Conservation (phyloP, 2,329 filamentous ascomycete species). For the Fusarium falciforme region DNA sequence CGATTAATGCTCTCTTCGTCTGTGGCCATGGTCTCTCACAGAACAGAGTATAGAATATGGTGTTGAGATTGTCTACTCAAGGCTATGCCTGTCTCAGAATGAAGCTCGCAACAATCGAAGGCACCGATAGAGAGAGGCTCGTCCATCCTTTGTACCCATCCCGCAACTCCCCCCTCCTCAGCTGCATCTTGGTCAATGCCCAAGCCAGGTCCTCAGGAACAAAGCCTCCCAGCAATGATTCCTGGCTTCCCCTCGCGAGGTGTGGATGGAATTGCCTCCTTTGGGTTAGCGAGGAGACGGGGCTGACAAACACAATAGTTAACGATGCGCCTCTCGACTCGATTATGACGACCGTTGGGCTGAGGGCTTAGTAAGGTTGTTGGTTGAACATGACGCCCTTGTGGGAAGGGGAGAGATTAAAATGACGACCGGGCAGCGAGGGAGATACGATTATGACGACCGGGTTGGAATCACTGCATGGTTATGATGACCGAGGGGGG, state of each 20-base stretch:
- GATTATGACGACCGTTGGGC: slow-evolving; percentile 15
- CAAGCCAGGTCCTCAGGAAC: background rate
- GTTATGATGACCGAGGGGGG: slow-evolving; percentile 16
- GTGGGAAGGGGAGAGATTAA: background rate
- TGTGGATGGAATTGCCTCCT: slow-evolving; percentile 26
- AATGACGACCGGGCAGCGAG: slow-evolving; percentile 6
- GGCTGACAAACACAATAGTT: slow-evolving; percentile 23
- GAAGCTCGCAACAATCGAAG: background rate
- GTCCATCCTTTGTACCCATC: slow-evolving; percentile 18
- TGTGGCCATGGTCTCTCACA: slow-evolving; percentile 12
- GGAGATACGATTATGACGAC: slow-evolving; percentile 1
- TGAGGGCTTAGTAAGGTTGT: slow-evolving; percentile 20
- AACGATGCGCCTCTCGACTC: background rate
- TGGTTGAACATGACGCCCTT: background rate
- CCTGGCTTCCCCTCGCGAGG: slow-evolving; percentile 15
- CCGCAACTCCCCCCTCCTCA: slow-evolving; percentile 9
- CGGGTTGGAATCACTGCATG: slow-evolving; percentile 1
- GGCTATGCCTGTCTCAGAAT: background rate
- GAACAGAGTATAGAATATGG: background rate
- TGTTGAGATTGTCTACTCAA: background rate
- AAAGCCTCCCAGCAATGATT: slow-evolving; percentile 3
- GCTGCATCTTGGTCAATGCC: slow-evolving; percentile 7
- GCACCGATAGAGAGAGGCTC: slow-evolving; percentile 3
- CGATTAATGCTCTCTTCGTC: slow-evolving; percentile 31
- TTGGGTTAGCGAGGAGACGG: slow-evolving; percentile 15